Evolutionary conservation across 2,329 filamentous ascomycete genomes (phyloP).

Genomic region (Paraconiothyrium sp.): DNA sequence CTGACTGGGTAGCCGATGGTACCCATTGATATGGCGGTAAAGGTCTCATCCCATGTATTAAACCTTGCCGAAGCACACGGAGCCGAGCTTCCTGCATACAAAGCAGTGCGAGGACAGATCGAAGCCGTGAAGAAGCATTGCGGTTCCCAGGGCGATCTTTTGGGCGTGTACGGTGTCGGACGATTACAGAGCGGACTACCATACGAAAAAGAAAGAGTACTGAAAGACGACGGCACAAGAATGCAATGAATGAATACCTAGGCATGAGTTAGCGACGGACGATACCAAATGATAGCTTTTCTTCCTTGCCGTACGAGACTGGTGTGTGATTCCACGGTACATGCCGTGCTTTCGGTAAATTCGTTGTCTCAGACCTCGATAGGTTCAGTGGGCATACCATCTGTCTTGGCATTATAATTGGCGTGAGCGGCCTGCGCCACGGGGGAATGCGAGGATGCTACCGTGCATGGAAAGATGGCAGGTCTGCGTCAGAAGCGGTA

Average conservation of each 20-base stretch:
- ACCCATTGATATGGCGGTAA: constrained; percentile 15
- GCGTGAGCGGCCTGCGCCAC: background rate
- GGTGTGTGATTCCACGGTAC: background rate
- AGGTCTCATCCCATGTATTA: constrained; percentile 13
- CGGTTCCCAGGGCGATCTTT: constrained; percentile 5
- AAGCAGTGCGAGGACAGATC: constrained; percentile 8
- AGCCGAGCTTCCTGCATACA: constrained; percentile 13
- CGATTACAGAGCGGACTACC: constrained; percentile 11
- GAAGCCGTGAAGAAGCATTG: constrained; percentile 10
- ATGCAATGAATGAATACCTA: background rate
- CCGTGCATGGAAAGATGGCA: background rate
- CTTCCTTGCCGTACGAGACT: background rate
- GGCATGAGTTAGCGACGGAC: background rate
- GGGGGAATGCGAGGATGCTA: background rate
- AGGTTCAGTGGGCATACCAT: background rate
- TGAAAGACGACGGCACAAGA: constrained; percentile 9
- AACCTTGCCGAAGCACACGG: constrained; percentile 10
- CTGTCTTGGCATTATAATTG: background rate
- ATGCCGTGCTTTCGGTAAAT: background rate
- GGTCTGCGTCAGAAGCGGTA: background rate
- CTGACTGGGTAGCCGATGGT: constrained; percentile 12
- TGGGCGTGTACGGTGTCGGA: constrained; percentile 11
- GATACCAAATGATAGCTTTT: background rate
- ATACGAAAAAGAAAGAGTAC: constrained; percentile 12
- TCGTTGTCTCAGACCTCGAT: background rate